Evolutionary conservation across 2,329 filamentous ascomycete species (phyloP).

Genomic region (Cladophialophora carrionii): DNA sequence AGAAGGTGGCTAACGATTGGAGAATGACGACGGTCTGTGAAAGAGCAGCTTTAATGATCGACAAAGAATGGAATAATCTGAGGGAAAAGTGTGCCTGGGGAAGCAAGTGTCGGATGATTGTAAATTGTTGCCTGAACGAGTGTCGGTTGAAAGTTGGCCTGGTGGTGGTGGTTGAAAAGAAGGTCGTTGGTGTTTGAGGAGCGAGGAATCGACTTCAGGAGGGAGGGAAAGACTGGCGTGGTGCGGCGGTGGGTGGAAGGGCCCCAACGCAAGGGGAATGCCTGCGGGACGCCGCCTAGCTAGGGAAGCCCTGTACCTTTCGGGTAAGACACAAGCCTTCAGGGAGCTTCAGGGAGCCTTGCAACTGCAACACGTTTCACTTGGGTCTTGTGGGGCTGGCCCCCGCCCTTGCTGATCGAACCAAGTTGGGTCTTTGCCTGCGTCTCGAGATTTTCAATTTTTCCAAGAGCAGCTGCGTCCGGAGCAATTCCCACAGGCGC

Average conservation of each 20-base stretch:
- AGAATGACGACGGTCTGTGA: slow-evolving; percentile 20
- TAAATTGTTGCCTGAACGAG: slow-evolving; percentile 35
- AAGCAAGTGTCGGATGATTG: slow-evolving; percentile 15
- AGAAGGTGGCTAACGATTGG: slow-evolving; percentile 17
- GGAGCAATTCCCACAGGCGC: neutral
- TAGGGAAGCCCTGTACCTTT: neutral
- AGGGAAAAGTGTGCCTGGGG: slow-evolving; percentile 23
- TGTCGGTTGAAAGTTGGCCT: slow-evolving; percentile 15
- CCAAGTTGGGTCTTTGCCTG: slow-evolving; percentile 16
- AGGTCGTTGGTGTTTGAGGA: slow-evolving; percentile 23
- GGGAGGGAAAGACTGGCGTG: slow-evolving; percentile 17
- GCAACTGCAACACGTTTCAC: slow-evolving; percentile 30
- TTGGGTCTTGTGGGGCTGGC: slow-evolving; percentile 5
- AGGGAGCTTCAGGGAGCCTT: slow-evolving; percentile 16
- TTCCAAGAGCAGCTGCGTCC: neutral
- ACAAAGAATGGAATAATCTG: slow-evolving; percentile 25
- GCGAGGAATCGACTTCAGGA: slow-evolving; percentile 25
- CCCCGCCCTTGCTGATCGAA: slow-evolving; percentile 12
- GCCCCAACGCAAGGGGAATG: slow-evolving; percentile 1
- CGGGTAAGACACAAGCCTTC: slow-evolving; percentile 12
- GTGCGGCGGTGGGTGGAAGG: neutral
- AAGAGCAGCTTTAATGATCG: slow-evolving; percentile 28
- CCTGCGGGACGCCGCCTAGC: slow-evolving; percentile 14
- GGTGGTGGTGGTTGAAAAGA: slow-evolving; percentile 20
- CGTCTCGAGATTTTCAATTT: slow-evolving; percentile 32